Base-by-base conservation (phyloP, 257 asterid genomes). In the Petunia axillaris region DNA sequence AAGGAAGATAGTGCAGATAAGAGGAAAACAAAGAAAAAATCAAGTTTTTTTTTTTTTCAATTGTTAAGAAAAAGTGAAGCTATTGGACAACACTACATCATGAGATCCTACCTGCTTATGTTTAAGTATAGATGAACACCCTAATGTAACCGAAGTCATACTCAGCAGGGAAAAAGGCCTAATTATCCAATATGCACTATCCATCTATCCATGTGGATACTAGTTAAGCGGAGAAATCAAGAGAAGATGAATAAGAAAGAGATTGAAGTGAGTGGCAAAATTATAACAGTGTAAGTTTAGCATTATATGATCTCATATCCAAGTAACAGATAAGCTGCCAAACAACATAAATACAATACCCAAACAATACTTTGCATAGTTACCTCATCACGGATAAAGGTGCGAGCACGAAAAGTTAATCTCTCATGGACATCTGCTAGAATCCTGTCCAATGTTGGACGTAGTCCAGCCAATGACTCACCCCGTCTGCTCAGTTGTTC, bases 381-480 rank as follows among this genome's bases (percentile, higher is more conserved):
- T 81, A 96, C 99, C 98, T 94, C 99, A 87, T 96, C 98, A 39
- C 93, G 91, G 35, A 96, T 93, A 87, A 94, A 91, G 59, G 99
- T 94, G 79, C 98, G 93, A 75, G 99, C 98, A 81, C 99, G 98
- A 64, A 96, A 96, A 70, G 98, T 96, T 77, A 92, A 84, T 46
- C 98, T 97, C 86, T 96, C 99, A 16, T 94, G 99, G 71, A 94
- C 94, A 91, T 96, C 98, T 41, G 97, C 98, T 85, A 96, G 88
- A 85, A 89, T 91, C 89, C 99, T 94, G 85, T 96, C 98, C 68
- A 96, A 74, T 53, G 97, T 96, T 43, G 98, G 98, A 14, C 94
- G 93, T 53, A 96, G 79, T 81, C 99, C 98, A 53, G 91, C 98
- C 78, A 96, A 91, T 3, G 97, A 88, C 80, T 96, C 98, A 80